Evolutionary conservation across 1,284 basidiomycete species (phyloP), one percentile per base, ranked within the genome.

Genomic region (Cutaneotrichosporon sp.): DNA sequence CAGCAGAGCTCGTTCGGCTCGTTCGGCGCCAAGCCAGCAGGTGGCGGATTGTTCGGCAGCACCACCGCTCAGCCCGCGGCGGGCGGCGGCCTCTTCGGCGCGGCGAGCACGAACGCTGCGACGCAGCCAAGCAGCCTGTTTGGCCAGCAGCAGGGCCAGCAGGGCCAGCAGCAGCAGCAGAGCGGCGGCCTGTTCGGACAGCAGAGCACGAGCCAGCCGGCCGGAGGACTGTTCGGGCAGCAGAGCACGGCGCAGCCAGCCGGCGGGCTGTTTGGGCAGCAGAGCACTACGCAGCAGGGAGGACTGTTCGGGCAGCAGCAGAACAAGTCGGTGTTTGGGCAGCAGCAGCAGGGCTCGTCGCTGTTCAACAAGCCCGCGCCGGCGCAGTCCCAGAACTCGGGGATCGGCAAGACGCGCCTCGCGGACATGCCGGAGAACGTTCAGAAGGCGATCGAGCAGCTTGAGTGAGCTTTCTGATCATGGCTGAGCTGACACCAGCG

Each of bases 401-500:
- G 70, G 0, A 33, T 75, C 34, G 69, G 53, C 54, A 77, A 76
- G 63, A 74, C 74, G 14, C 75, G 72, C 60, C 77, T 75, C 55
- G 64, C 75, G 3, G 77, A 79, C 45, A 58, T 76, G 13, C 75
- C 75, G 0, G 75, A 74, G 46, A 27, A 54, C 4, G 58, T 58
- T 2, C 77, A 79, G 64, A 75, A 74, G 65, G 60, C 56, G 22
- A 69, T 79, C 29, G 75, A 77, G 56, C 63, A 70, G 60, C 63
- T 79, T 43, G 75, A 79, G 74, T 78, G 54, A 63, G 76, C 68
- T 8, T 16, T 9, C 2, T 13, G 9, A n/a, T 36, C 6, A n/a
- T 18, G 10, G 34, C 8, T 49, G 22, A 52, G 55, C 56, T 65
- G 54, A 65, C 36, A 8, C 4, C 36, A 73, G 73, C 52, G 54